Conservation (phyloP, 495 filamentous ascomycete genomes). For the Bombardia bombarda region DNA sequence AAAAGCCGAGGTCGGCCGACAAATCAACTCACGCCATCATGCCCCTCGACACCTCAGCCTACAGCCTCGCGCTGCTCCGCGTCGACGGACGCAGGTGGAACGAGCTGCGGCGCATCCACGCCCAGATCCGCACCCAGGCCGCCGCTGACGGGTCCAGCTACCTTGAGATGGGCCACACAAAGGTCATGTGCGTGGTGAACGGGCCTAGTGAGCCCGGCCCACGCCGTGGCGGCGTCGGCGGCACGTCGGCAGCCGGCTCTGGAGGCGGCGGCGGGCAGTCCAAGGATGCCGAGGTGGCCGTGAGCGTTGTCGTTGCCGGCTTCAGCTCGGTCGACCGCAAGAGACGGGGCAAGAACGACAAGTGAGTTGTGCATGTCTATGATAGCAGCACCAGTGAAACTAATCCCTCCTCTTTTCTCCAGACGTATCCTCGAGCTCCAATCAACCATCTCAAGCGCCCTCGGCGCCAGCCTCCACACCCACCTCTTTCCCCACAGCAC, state of each 20-base stretch:
- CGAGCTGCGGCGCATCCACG: slow-evolving; percentile 82
- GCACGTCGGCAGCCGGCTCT: slow-evolving; percentile 15
- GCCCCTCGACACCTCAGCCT: slow-evolving; percentile 87
- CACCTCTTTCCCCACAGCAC: slow-evolving; percentile 85
- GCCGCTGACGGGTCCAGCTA: slow-evolving; percentile 85
- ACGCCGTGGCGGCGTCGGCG: slow-evolving; percentile 17
- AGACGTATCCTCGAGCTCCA: slow-evolving; percentile 78
- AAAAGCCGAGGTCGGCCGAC: not conserved
- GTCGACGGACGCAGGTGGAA: slow-evolving; percentile 97
- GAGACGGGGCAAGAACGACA: slow-evolving; percentile 62
- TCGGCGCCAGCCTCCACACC: slow-evolving; percentile 66
- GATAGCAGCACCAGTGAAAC: no score
- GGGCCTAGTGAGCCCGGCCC: slow-evolving; percentile 66
- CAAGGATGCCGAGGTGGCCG: slow-evolving; percentile 56
- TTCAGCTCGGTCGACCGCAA: slow-evolving; percentile 85
- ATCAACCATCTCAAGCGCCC: slow-evolving; percentile 62
- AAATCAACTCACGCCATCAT: slow-evolving; percentile 35
- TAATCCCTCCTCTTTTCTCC: not conserved
- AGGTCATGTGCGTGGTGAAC: slow-evolving; percentile 84
- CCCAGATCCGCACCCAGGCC: slow-evolving; percentile 83
- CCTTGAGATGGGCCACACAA: slow-evolving; percentile 92
- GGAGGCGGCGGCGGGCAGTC: slow-evolving; percentile 37
- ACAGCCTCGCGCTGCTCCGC: slow-evolving; percentile 76
- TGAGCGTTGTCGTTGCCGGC: slow-evolving; percentile 77
- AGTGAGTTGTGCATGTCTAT: slow-evolving; percentile 41